Base-by-base conservation (phyloP, 2,329 filamentous ascomycete species). In the Simplicillium aogashimaense region DNA sequence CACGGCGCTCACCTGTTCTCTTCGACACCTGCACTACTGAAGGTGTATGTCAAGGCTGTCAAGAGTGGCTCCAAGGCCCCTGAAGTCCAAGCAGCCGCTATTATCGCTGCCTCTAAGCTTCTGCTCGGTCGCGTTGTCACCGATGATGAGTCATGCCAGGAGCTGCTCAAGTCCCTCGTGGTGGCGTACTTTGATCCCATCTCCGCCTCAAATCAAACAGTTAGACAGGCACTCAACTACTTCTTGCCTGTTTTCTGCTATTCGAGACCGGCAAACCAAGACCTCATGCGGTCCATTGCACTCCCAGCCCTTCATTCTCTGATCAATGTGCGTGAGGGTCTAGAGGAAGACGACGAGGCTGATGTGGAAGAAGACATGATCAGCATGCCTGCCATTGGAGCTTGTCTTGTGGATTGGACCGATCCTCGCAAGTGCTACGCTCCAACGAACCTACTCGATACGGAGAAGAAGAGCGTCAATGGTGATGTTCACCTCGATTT, bases 241-340 rank as follows among this genome's bases (percentile, higher is more conserved):
- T 95, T 95, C 70, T 67, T 97, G 29, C 90, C 90, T 0, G 89
- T 95, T 0, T 97, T 94, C 65, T 92, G 86, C 59, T 94, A 90
- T 60, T 89, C 84, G 7, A 76, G 86, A 3, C 61, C 80, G 4
- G 83, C 86, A 47, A 95, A 95, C 53, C 88, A 92, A 47, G 75
- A 83, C 20, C 72, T 87, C 29, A 88, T 97, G 83, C 77, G 79
- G 7, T 65, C 69, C 14, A 75, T 95, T 15, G 76, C 83, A 0
- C 74, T 90, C 2, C 76, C 83, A 18, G 78, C 87, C 0, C 66
- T 97, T 9, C 81, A 87, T 47, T 77, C 81, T 11, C 73, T 95
- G 7, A 75, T 83, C 53, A 83, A 82, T 43, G 68, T 86, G 9
- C 74, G 83, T 10, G 83, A 87, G 53, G 79, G 76, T 1, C 60